Conservation (phyloP, 1,284 basidiomycete genomes). For the Ustilago hordei region DNA sequence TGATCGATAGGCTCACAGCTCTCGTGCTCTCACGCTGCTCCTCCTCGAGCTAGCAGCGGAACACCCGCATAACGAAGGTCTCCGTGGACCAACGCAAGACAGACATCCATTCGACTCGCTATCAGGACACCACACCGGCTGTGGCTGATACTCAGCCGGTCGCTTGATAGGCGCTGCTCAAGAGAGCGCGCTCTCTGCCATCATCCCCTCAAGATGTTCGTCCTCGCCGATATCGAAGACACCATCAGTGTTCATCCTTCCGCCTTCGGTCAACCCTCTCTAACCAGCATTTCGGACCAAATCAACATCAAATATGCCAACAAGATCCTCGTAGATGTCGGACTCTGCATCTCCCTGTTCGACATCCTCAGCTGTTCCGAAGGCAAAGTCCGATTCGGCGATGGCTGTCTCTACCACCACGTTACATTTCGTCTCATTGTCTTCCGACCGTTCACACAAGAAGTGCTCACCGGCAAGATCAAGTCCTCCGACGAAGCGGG, state of each 20-base stretch:
- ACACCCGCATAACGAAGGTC: background rate
- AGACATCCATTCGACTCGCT: too few relatives aligned
- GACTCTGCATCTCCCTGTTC: constrained; percentile 88
- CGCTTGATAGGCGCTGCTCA: too few relatives aligned
- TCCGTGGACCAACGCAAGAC: background rate
- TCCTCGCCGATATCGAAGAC: constrained; percentile 72
- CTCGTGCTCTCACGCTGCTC: background rate
- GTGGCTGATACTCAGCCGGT: too few relatives aligned
- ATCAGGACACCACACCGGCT: too few relatives aligned
- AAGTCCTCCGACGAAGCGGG: constrained; percentile 77
- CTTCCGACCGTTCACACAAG: constrained; percentile 89
- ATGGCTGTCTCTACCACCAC: constrained; percentile 94
- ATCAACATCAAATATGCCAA: constrained; percentile 95
- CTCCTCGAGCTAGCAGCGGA: background rate
- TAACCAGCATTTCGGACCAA: constrained; percentile 80
- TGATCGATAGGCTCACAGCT: background rate
- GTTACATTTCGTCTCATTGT: constrained; percentile 90
- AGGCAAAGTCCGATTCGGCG: constrained; percentile 92
- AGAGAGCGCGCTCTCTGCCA: too few relatives aligned
- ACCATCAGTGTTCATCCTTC: constrained; percentile 82
- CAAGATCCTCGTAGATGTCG: constrained; percentile 88
- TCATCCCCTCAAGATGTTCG: constrained; percentile 48
- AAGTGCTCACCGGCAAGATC: constrained; percentile 89
- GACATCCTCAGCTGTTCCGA: constrained; percentile 87
- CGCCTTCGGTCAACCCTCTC: constrained; percentile 79